Evolutionary conservation across 2,329 filamentous ascomycete species (phyloP), one percentile per base, ranked within the genome.

Genomic region (Cadophora sp.): DNA sequence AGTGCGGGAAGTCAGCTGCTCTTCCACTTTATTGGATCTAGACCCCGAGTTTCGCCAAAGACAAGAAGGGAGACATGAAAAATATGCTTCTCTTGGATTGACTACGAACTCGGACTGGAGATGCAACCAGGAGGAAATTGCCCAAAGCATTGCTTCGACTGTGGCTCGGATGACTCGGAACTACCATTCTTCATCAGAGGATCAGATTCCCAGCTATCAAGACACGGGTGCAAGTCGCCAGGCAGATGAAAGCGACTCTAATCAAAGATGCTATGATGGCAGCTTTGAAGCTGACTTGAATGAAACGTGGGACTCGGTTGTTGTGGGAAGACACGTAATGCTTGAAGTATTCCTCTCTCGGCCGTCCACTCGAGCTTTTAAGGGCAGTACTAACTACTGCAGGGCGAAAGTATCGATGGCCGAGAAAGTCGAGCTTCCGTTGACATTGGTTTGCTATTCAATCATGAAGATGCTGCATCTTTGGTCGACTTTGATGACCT

Each of bases 91-190:
- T 7, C 53, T 64, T 34, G 43, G 24, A 27, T n/a, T 59, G 4
- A 11, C 34, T 12, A 8, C 9, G 0, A 37, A 50, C 12, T 37
- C 31, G 31, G 37, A 60, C 22, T 58, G 43, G 61, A 48, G 31
- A 26, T 34, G 19, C n/a, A 53, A 53, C 24, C 19, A 34, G 50
- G 31, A 59, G 29, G 34, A 37, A 26, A 67, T 72, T 60, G 58
- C 65, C n/a, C 59, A 62, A 37, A 71, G 53, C 24, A 72, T 75
- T 26, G 69, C 66, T 65, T 31, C 66, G 37, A 72, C 70, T 11
- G 66, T 73, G 19, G 70, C 70, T 12, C 73, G 62, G 59, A 74
- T 74, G 71, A 73, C 72, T 14, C 70, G 71, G 24, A 75, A 75
- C 34, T 68, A 68, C 26, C 67, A 71, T 34, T 63, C 22, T 16